Evolutionary conservation across 2,329 filamentous ascomycete species (phyloP), one percentile per base, ranked within the genome.

Genomic region (Penicillium sp.): DNA sequence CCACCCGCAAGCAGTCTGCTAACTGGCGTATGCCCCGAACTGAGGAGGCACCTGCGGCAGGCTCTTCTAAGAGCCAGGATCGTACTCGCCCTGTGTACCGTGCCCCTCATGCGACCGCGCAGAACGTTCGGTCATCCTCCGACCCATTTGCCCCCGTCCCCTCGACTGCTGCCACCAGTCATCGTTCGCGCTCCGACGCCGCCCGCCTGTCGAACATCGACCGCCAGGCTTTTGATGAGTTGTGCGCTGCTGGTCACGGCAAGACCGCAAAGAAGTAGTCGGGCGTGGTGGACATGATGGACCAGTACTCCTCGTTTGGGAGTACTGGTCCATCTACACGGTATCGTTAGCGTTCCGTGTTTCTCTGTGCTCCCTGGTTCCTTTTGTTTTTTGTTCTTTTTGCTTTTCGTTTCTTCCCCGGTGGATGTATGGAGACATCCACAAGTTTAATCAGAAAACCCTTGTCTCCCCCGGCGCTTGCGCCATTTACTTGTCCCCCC

Each of bases 91-190:
- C 46, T 4, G 5, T 14, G 7, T 51, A 51, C 14, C 25, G 38
- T 12, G 35, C 22, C 16, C 53, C 53, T 3, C 53, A 55, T 10
- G 0, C 28, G 3, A 46, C 53, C 4, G 40, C 47, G 1, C 47
- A 55, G 5, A 55, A 51, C 17, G 35, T 55, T 5, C 53, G 53
- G 2, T 55, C 53, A 4, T 40, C 33, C n/a, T 53, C 50, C 9
- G 50, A 43, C 17, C 46, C 46, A 2, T 50, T 50, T 19, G 37
- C 17, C 0, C 42, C 43, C 3, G 26, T 7, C 16, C 31, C 38
- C 5, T 8, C 48, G 12, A 7, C 6, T n/a, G 17, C 14, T 4
- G 14, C 25, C 4, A 16, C 4, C 12, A 26, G 28, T 38, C n/a
- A 35, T 1, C 52, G 52, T 4, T 50, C 52, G 5, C 37, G 37